Conservation (phyloP, 768 basidiomycete genomes). For the Leccinum fibrillosum region DNA sequence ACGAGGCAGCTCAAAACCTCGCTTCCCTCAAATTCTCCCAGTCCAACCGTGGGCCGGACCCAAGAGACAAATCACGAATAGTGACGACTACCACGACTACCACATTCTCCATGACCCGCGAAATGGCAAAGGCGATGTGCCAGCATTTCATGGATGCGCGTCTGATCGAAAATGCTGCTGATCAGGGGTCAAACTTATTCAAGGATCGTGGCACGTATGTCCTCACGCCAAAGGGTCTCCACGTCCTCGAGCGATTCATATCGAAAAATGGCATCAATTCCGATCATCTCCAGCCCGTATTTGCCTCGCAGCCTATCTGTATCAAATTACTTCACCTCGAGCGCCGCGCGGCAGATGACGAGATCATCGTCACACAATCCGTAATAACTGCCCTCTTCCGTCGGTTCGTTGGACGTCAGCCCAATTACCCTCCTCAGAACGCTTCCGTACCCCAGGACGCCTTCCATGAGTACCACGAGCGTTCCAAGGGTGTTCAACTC, state of each 20-base stretch:
- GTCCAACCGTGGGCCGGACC: slow-evolving; percentile 97
- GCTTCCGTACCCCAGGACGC: slow-evolving; percentile 50
- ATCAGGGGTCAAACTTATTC: slow-evolving; percentile 85
- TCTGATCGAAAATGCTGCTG: slow-evolving; percentile 94
- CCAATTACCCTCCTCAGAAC: slow-evolving; percentile 66
- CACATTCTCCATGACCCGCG: slow-evolving; percentile 98
- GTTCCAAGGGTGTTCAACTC: slow-evolving; percentile 69
- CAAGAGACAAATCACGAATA: slow-evolving; percentile 95
- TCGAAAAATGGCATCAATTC: slow-evolving; percentile 98
- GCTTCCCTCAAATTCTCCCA: slow-evolving; percentile 98
- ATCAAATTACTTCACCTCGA: slow-evolving; percentile 98
- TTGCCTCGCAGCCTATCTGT: slow-evolving; percentile 90
- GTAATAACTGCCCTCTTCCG: slow-evolving; percentile 95
- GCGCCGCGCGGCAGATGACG: slow-evolving; percentile 87
- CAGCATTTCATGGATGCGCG: slow-evolving; percentile 99
- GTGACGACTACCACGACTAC: slow-evolving; percentile 99
- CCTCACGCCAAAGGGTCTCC: slow-evolving; percentile 95
- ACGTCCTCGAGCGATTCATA: slow-evolving; percentile 99
- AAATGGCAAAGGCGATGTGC: slow-evolving; percentile 99
- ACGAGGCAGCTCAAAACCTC: slow-evolving; percentile 91
- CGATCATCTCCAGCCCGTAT: slow-evolving; percentile 87
- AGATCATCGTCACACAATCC: slow-evolving; percentile 92
- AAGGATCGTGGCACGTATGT: slow-evolving; percentile 97
- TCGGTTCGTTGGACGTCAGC: slow-evolving; percentile 85
- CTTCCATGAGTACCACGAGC: slow-evolving; percentile 74